These are phyloP conservation scores for Leishmania mexicana DNA, from an alignment of 208 protist genomes.

Conservation along the genomic window DNA sequence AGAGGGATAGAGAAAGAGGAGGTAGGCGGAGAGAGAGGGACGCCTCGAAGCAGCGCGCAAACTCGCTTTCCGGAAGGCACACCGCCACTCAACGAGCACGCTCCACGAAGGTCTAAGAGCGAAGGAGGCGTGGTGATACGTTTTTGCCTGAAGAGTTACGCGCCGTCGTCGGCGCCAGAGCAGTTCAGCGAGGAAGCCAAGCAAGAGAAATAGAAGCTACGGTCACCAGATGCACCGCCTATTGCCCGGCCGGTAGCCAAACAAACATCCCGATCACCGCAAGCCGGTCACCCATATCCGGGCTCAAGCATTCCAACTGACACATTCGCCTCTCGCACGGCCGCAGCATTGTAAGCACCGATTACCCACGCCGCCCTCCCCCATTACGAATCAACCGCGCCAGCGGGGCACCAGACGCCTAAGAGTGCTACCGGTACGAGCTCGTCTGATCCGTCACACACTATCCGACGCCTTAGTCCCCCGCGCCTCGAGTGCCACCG, in stretches of 20 bases:
- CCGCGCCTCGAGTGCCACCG: background rate
- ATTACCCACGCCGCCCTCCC: background rate
- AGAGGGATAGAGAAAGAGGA: conserved; percentile 13
- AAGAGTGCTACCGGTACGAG: background rate
- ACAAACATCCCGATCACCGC: background rate
- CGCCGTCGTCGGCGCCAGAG: background rate
- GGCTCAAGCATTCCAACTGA: background rate
- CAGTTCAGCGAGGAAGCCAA: conserved; percentile 6
- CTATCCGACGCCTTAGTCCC: background rate
- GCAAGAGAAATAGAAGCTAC: background rate
- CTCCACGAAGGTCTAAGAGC: background rate
- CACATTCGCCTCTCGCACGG: background rate
- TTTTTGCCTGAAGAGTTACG: background rate
- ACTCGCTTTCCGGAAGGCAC: background rate
- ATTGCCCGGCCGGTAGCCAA: background rate
- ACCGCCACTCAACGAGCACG: background rate
- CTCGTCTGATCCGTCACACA: background rate
- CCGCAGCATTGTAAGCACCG: background rate
- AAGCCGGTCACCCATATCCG: background rate
- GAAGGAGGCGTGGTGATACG: background rate
- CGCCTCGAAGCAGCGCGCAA: background rate
- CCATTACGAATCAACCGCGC: background rate
- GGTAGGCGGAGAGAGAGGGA: background rate
- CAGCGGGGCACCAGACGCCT: background rate
- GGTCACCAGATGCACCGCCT: background rate